Conservation (phyloP, 345 rosid genomes). For the Theobroma cacao region DNA sequence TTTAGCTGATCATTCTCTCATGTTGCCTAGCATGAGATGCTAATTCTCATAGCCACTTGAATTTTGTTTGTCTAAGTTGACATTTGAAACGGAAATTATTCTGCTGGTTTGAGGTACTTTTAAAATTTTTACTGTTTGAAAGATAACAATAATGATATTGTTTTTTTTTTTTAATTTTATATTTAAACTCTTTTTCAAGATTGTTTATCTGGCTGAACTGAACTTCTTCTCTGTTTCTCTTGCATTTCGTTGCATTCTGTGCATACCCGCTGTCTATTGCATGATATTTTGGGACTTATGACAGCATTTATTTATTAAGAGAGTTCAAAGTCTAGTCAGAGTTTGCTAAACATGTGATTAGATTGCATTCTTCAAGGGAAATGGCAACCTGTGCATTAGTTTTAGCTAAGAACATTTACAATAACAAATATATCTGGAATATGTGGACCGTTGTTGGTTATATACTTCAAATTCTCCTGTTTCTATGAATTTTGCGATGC, state of each 20-base stretch:
- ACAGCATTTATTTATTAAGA: not conserved
- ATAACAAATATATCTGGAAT: not conserved
- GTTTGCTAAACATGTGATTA: not conserved
- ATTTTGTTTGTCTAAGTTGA: not conserved
- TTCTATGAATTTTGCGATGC: slow-evolving; percentile 6
- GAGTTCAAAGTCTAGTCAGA: not conserved
- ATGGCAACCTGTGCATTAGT: not conserved
- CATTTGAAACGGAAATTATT: not conserved
- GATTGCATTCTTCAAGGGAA: not conserved
- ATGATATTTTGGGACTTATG: not conserved
- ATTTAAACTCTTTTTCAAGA: not conserved
- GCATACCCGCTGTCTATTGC: not conserved
- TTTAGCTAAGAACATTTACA: not conserved
- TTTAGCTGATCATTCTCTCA: not conserved
- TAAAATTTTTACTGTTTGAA: not conserved
- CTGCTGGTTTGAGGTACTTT: not conserved
- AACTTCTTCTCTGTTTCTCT: not conserved
- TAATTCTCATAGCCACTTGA: not conserved
- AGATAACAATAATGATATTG: not conserved
- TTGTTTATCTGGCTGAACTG: not conserved
- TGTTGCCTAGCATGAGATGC: not conserved
- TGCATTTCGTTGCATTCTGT: not conserved
- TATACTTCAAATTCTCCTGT: not conserved
- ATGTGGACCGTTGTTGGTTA: not conserved
- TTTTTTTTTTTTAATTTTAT: not conserved